Base-by-base conservation (phyloP, 2,329 filamentous ascomycete genomes). In the Aaosphaeria pasadenensis region DNA sequence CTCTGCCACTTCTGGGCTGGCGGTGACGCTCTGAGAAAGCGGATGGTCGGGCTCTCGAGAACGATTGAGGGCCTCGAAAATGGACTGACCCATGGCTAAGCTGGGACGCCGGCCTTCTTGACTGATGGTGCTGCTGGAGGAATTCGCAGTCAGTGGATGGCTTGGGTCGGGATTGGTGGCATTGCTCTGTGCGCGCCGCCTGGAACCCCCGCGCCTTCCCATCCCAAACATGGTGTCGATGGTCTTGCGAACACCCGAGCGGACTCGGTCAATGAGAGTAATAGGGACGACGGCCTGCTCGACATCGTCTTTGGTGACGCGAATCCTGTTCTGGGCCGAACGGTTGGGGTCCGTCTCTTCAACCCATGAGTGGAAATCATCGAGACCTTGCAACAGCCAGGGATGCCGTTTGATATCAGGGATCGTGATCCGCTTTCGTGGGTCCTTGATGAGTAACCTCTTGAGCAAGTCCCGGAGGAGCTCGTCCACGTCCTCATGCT, bases 371-470 rank as follows among this genome's bases (percentile, higher is more conserved):
- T 83, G 75, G 35, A 86, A 82, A 57, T 96, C 86, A 32, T 82
- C 74, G 41, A 97, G 82, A 54, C 87, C 91, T 49, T 86, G 78
- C 1, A 92, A 78, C 11, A 97, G 87, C 94, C 94, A 99, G 5
- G 87, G 86, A 65, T 99, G 94, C 51, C 88, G 86, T 70, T 97
- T 97, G 61, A 97, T 92, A 59, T 96, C 92, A 51, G 86, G 85
- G 44, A 99, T 77, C 6, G 89, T 88, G 60, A 99, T 96, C 36
- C 94, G 85, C 71, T 91, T 86, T 30, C 88, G 80, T 1, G 92
- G 91, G 63, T 97, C 90, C 72, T 97, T 99, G 57, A 82, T 86
- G 49, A 99, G 79, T 74, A 99, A 85, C 56, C 85, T 83, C 43
- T 76, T 78, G 30, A 99, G 73, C 9, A 99, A 77, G 65, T 99